Evolutionary conservation across 2,329 filamentous ascomycete species (phyloP), one percentile per base, ranked within the genome.

Genomic region (Macroventuria anomochaeta): DNA sequence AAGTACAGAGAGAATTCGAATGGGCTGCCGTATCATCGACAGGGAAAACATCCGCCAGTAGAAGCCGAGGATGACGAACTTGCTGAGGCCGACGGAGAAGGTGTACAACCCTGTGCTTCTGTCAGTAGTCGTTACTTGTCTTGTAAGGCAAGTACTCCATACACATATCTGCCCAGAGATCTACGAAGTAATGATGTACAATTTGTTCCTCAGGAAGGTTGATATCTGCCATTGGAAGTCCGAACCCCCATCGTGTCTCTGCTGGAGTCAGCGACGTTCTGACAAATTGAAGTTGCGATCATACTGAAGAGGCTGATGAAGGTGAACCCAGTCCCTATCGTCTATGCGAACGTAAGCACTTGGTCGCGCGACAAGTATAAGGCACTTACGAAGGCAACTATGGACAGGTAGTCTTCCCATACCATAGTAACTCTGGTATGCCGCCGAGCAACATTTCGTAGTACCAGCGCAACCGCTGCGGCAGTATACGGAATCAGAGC

Each of bases 191-290:
- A 15, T 65, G 57, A 21, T 55, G 55, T 1, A 49, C 25, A n/a
- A 65, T 57, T 18, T 57, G n/a, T 1, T 63, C 55, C 6, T 53
- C 36, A 12, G 58, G 36, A 11, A 62, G 38, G 13, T 59, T 23
- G 40, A 65, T 58, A 12, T 64, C 51, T 18, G 46, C 26, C 11
- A 67, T 39, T 18, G 43, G 55, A 11, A 55, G 54, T 3, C 64
- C 64, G 8, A 67, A 57, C 2, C 64, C 64, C 64, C 64, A 67
- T 50, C 64, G 54, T 49, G 59, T 62, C 36, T 67, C 64, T 67
- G 31, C 13, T 31, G n/a, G 15, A 18, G 41, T 62, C 23, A 61
- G 57, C 34, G 18, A 10, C 8, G 15, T 15, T 38, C 15, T 28
- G 25, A 15, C 28, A 26, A 7, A 20, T n/a, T 7, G 23, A 13